Base-by-base conservation (phyloP, 352 stramenopile genomes). In the Globisporangium middletonii region DNA sequence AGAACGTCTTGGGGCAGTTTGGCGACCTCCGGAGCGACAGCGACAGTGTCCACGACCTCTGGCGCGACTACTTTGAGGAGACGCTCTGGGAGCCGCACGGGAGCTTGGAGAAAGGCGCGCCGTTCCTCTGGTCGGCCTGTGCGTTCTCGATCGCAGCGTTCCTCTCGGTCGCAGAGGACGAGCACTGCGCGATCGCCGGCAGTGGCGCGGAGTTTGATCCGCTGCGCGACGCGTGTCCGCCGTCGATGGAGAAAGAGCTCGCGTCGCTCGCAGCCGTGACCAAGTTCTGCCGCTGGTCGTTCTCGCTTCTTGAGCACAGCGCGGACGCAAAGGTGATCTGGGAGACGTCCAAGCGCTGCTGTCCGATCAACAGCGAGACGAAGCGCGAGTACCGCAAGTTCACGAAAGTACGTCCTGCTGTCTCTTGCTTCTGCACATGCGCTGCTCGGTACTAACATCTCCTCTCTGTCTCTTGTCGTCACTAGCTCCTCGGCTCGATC, bases 311-410 rank as follows among this genome's bases (percentile, higher is more conserved):
- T 35, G 83, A 94, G 55, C 81, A 94, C 56, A 89, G 83, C 54
- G 77, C 73, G 13, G 86, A 95, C 45, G 83, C 86, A 23, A 95
- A 95, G 59, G 83, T 95, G 19, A 92, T 95, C 50, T 94, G 79
- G 79, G 85, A 95, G 59, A 92, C 85, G 13, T 75, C 85, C 41
- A 93, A 93, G 65, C 81, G 85, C 5, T 93, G 83, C 62, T 90
- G 78, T 33, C 85, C 85, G 26, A 90, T 95, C 45, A 83, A 94
- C 53, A 86, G 64, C 26, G 83, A 95, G 61, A 92, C 83, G 3
- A 93, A 92, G 62, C 79, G 85, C 27, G 85, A 95, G 57, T 92
- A 92, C 49, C 73, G 81, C 37, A 95, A 95, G 63, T 95, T 91
- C 50, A 94, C 85, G 2, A 95, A 91, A 67, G 79, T 91, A 70